These are phyloP conservation scores for Vitis hybrid DNA, from an alignment of 177 flowering plant species.

Conservation along the genomic window DNA sequence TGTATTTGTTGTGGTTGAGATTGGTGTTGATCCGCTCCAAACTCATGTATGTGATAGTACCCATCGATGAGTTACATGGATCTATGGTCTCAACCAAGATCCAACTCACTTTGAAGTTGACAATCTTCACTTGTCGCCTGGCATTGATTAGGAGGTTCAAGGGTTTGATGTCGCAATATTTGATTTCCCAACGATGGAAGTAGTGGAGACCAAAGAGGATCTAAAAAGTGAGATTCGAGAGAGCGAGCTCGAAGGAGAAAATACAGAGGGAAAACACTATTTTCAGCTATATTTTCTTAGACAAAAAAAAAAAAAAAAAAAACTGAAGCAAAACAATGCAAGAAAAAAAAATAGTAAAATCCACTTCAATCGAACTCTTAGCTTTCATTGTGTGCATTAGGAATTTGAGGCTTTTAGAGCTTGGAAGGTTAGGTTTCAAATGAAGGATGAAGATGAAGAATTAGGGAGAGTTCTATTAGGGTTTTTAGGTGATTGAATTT, in stretches of 20 bases:
- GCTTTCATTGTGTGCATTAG: no score
- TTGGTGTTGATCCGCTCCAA: slow-evolving; percentile 64
- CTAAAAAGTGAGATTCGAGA: slow-evolving; percentile 38
- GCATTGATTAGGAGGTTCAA: slow-evolving; percentile 30
- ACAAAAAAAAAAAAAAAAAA: no score
- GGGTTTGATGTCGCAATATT: slow-evolving; percentile 57
- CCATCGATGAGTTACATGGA: slow-evolving; percentile 52
- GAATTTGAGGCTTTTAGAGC: no score
- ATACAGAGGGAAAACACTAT: no score
- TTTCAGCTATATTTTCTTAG: no score
- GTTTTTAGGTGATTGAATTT: no score
- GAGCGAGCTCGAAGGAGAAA: slow-evolving; percentile 23
- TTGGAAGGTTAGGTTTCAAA: no score
- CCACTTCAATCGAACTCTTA: no score
- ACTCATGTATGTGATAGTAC: slow-evolving; percentile 71
- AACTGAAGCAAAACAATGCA: no score
- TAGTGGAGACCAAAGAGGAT: slow-evolving; percentile 40
- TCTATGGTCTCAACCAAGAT: slow-evolving; percentile 53
- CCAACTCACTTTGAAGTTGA: slow-evolving; percentile 47
- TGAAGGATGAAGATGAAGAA: no score
- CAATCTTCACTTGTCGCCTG: slow-evolving; percentile 39
- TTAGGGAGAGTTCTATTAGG: no score
- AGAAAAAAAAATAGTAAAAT: no score
- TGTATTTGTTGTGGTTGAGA: slow-evolving; percentile 39
- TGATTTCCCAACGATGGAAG: slow-evolving; percentile 44